phyloP scores from a whole-genome alignment of 2,329 filamentous ascomycete species.

The Penicillium griseofulvum region DNA sequence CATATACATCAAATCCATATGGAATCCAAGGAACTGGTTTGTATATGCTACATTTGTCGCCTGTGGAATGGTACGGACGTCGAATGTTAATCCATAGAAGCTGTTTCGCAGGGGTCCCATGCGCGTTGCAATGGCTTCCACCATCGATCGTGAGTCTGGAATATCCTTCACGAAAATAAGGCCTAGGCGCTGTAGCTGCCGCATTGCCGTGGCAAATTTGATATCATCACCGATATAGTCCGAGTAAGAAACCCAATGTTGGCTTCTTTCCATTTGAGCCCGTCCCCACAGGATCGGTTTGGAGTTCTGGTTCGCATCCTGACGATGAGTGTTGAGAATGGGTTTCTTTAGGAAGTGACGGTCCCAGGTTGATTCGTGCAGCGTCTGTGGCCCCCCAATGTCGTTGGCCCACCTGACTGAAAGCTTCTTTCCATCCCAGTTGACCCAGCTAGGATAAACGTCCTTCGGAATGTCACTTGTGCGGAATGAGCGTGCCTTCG shows the following conservation, averaged over 20 bases:
- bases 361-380: conserved; percentile 42
- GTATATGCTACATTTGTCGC: conserved; percentile 95
- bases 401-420: conserved; percentile 63
- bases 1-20: conserved; percentile 93
- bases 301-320: conserved; percentile 15
- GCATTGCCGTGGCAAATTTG: conserved; percentile 61
- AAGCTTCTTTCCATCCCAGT: conserved; percentile 44
- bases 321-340: conserved; percentile 20
- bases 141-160: conserved; percentile 63
- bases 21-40: conserved; percentile 73
- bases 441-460: conserved; percentile 42
- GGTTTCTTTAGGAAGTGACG: conserved; percentile 12
- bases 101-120: conserved; percentile 80
- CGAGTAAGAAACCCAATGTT: conserved; percentile 62
- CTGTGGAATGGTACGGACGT: conserved; percentile 76
- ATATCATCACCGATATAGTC: conserved; percentile 65
- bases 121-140: conserved; percentile 65
- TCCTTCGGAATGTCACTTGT: conserved; percentile 60
- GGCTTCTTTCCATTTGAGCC: conserved; percentile 43
- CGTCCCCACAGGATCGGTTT: conserved; percentile 38
- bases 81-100: conserved; percentile 89
- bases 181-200: conserved; percentile 64
- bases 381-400: conserved; percentile 42
- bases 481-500: conserved; percentile 62
- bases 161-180: conserved; percentile 75